Evolutionary conservation across 306 rosid genomes (phyloP).

Genomic region (Hippophae gyantsensis): DNA sequence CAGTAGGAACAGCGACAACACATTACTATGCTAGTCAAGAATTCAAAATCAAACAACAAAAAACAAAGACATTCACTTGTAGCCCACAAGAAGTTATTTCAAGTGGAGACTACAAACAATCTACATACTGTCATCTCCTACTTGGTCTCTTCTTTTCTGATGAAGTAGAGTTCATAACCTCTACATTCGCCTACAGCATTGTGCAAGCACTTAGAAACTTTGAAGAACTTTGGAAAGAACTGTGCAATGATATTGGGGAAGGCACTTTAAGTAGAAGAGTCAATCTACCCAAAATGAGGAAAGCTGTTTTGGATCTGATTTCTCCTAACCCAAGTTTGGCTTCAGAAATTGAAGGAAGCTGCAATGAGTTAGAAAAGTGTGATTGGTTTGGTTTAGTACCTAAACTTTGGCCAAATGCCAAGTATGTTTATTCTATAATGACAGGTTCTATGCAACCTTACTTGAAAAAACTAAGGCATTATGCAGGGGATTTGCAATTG

Average conservation of each 20-base stretch:
- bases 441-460: slow-evolving; percentile 92
- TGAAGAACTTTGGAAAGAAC: slow-evolving; percentile 60
- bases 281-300: slow-evolving; percentile 31
- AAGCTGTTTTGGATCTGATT: slow-evolving; percentile 41
- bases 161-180: slow-evolving; percentile 66
- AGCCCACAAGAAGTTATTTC: slow-evolving; percentile 83
- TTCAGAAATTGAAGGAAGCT: slow-evolving; percentile 30
- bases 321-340: slow-evolving; percentile 49
- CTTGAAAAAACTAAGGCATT: slow-evolving; percentile 62
- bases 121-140: slow-evolving; percentile 85
- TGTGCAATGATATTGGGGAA: slow-evolving; percentile 45
- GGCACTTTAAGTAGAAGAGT: slow-evolving; percentile 43
- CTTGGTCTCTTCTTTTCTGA: slow-evolving; percentile 67
- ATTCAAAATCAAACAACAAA: slow-evolving; percentile 76
- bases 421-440: slow-evolving; percentile 80
- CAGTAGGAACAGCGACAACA: slow-evolving; percentile 81
- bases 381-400: slow-evolving; percentile 70
- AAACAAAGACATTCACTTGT: slow-evolving; percentile 62
- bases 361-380: slow-evolving; percentile 35
- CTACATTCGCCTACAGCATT: slow-evolving; percentile 70
- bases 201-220: slow-evolving; percentile 57
- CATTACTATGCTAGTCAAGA: slow-evolving; percentile 80
- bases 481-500: slow-evolving; percentile 62
- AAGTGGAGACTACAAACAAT: slow-evolving; percentile 62
- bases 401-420: slow-evolving; percentile 73